Conservation (phyloP, 768 basidiomycete species). For the Myochromella boudieri region DNA sequence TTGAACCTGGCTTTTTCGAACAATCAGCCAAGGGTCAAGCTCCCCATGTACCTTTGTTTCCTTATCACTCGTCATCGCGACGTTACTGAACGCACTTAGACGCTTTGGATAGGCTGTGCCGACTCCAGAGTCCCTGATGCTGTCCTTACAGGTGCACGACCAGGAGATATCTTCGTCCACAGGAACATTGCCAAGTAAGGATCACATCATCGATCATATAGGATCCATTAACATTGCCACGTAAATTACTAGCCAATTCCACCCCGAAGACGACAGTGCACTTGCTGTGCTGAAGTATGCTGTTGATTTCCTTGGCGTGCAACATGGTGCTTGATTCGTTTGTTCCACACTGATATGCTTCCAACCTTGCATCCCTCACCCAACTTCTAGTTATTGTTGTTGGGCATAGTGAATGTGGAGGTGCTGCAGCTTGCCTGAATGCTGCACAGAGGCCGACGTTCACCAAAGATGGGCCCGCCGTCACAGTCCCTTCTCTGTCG, state of each 20-base stretch:
- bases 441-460: conserved; percentile 39
- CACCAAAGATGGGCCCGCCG: conserved; percentile 26
- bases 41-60: conserved; percentile 49
- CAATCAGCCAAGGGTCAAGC: conserved; percentile 61
- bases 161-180: conserved; percentile 83
- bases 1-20: conserved; percentile 65
- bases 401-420: conserved; percentile 85
- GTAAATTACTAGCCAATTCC: conserved; percentile 70
- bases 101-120: conserved; percentile 80
- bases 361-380: conserved; percentile 26
- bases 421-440: conserved; percentile 56
- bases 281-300: conserved; percentile 76
- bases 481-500: conserved; percentile 33
- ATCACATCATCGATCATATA: neutral
- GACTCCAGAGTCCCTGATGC: conserved; percentile 87
- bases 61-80: conserved; percentile 9
- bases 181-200: conserved; percentile 87
- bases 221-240: neutral
- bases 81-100: conserved; percentile 33
- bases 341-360: conserved; percentile 15
- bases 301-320: conserved; percentile 63
- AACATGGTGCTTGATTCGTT: conserved; percentile 65
- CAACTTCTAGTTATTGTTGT: conserved; percentile 67
- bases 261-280: conserved; percentile 66
- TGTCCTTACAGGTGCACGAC: conserved; percentile 63